Conservation (phyloP, 441 rosid species). For the Breynia disticha region DNA sequence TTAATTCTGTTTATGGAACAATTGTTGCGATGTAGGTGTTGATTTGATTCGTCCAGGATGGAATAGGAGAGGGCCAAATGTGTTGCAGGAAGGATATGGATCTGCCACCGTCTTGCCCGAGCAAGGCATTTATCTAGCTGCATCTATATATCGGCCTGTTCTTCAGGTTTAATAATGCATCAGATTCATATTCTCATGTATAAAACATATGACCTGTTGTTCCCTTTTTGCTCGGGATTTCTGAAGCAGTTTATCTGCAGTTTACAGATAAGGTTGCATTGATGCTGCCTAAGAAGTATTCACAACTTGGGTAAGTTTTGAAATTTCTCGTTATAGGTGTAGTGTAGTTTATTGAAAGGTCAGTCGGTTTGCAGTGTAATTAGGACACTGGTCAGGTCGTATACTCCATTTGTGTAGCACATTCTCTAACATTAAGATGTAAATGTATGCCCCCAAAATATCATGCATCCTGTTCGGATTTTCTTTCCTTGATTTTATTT, state of each 20-base stretch:
- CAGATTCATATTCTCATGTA: conserved; percentile 4
- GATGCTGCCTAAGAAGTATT: conserved; percentile 78
- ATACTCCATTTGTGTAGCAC: no score
- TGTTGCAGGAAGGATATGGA: conserved; percentile 89
- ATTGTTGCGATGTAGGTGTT: conserved; percentile 38
- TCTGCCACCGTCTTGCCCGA: conserved; percentile 94
- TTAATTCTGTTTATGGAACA: no score
- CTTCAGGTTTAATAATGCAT: conserved; percentile 54
- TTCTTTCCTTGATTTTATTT: no score
- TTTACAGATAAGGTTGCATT: conserved; percentile 82
- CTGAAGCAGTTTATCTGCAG: conserved; percentile 42
- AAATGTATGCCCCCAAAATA: no score
- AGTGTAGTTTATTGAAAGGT: neutral
- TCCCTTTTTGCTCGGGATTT: conserved; percentile 14
- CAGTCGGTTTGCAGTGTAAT: neutral
- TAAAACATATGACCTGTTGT: conserved; percentile 4
- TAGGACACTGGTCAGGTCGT: neutral
- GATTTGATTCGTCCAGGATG: conserved; percentile 92
- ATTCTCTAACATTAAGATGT: no score
- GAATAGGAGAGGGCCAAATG: conserved; percentile 75
- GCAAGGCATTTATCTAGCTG: conserved; percentile 96
- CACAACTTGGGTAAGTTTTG: conserved; percentile 77
- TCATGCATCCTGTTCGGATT: no score
- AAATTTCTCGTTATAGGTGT: conserved; percentile 7
- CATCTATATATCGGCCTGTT: conserved; percentile 88